Evolutionary conservation across 1,284 basidiomycete species (phyloP).

Genomic region (Ustilago loliicola): DNA sequence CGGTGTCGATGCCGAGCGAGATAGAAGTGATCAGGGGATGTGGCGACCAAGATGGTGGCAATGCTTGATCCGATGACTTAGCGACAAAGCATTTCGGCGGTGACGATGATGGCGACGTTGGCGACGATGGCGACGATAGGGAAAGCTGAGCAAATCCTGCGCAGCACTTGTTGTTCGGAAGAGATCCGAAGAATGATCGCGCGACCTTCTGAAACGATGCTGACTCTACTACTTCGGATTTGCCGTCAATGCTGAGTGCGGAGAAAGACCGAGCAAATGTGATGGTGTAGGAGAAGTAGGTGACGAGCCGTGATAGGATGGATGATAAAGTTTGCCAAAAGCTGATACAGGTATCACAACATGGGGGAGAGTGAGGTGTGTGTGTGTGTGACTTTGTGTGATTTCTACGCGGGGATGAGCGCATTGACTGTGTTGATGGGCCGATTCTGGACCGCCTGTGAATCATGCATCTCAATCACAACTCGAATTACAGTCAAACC

Average conservation of each 20-base stretch:
- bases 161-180: background rate
- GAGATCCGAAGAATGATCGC: conserved; percentile 9
- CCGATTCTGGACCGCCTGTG: background rate
- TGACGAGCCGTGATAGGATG: background rate
- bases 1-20: background rate
- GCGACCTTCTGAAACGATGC: conserved; percentile 6
- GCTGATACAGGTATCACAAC: too few species aligned
- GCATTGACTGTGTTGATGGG: too few species aligned
- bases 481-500: too few species aligned
- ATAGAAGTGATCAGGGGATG: background rate
- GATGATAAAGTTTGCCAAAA: too few species aligned
- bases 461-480: conserved; percentile 2
- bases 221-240: background rate
- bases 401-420: background rate
- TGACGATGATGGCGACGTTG: background rate
- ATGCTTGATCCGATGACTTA: background rate
- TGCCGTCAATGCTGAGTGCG: background rate
- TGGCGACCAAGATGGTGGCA: background rate
- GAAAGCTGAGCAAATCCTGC: background rate
- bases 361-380: too few species aligned
- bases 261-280: background rate
- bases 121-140: background rate
- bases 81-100: background rate
- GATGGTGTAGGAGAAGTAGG: background rate
- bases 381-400: background rate